phyloP scores from a whole-genome alignment of 768 basidiomycete species.

The Auriscalpium orientale region DNA sequence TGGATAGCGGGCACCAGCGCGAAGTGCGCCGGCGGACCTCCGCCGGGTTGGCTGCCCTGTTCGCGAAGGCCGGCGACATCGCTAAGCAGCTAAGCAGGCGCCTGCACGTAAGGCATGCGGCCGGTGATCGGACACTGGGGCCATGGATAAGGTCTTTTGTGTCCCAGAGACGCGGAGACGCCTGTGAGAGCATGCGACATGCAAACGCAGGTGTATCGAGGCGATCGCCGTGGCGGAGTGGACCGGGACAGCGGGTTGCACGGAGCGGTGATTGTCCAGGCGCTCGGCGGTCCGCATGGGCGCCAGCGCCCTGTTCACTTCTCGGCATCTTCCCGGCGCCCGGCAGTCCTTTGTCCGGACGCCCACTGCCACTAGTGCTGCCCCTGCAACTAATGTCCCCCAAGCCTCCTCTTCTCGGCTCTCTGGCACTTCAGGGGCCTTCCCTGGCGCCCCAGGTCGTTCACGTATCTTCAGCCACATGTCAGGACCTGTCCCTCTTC shows the following conservation, averaged over 20 bases:
- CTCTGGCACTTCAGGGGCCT: constrained; percentile 62
- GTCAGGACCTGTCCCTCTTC: constrained; percentile 68
- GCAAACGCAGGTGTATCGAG: background rate
- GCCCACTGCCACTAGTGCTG: background rate
- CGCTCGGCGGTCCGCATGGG: background rate
- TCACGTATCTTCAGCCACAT: constrained; percentile 68
- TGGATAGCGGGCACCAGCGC: background rate
- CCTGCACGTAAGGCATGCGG: too few relatives aligned
- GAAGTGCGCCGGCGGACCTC: background rate
- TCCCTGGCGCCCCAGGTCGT: constrained; percentile 51
- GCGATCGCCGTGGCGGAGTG: background rate
- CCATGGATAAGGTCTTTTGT: background rate
- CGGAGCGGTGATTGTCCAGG: background rate
- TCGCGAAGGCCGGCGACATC: background rate
- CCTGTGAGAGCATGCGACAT: background rate
- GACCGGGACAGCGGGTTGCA: background rate
- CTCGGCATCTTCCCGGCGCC: background rate
- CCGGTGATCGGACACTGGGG: too few relatives aligned
- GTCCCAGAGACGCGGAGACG: background rate
- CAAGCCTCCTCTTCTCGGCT: constrained; percentile 48
- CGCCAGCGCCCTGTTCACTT: background rate
- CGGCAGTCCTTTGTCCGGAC: background rate
- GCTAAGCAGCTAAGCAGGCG: too few relatives aligned
- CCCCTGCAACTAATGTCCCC: constrained; percentile 26
- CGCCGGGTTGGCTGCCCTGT: background rate